phyloP scores from a whole-genome alignment of 352 stramenopile species.

The Nothophytophthora sp. region DNA sequence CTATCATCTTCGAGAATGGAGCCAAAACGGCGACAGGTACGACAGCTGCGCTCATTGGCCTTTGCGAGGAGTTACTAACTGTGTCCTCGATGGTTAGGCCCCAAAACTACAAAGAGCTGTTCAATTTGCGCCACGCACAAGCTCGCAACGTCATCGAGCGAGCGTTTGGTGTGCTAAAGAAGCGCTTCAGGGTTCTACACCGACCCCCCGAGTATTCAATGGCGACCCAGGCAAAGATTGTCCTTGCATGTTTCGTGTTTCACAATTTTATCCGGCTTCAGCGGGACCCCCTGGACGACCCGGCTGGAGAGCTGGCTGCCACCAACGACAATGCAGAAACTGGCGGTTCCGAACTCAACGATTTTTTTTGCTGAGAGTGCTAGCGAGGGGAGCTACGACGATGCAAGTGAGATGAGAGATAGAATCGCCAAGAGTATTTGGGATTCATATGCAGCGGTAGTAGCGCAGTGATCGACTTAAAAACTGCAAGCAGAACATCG shows the following conservation, averaged over 20 bases:
- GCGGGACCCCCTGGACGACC: conserved; percentile 2
- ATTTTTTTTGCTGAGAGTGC: not conserved
- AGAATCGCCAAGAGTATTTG: conserved; percentile 10
- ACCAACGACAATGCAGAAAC: not conserved
- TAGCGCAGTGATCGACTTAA: not conserved
- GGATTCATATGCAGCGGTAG: conserved; percentile 8
- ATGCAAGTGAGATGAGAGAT: conserved; percentile 8
- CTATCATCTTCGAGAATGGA: conserved; percentile 21
- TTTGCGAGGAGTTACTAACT: not conserved
- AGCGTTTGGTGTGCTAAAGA: conserved; percentile 15
- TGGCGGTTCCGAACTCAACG: not conserved
- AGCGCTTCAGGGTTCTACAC: conserved; percentile 8
- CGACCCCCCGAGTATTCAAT: conserved; percentile 3
- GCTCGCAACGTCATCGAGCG: conserved; percentile 20
- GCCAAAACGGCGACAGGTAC: conserved; percentile 6
- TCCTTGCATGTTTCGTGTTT: conserved; percentile 7
- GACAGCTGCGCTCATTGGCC: not conserved
- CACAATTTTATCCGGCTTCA: conserved; percentile 16
- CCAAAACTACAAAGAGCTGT: conserved; percentile 21
- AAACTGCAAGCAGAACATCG: too few species aligned
- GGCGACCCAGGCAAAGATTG: conserved; percentile 10
- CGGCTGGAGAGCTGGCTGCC: not conserved
- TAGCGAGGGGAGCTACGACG: not conserved
- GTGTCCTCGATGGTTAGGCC: conserved; percentile 2
- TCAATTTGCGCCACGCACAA: conserved; percentile 19